A percentile compares a stretch with the other conserved stretches of the same genome.
Conservation (phyloP, 2,329 filamentous ascomycete species). For the Neophaeococcomyces mojaviensis region DNA sequence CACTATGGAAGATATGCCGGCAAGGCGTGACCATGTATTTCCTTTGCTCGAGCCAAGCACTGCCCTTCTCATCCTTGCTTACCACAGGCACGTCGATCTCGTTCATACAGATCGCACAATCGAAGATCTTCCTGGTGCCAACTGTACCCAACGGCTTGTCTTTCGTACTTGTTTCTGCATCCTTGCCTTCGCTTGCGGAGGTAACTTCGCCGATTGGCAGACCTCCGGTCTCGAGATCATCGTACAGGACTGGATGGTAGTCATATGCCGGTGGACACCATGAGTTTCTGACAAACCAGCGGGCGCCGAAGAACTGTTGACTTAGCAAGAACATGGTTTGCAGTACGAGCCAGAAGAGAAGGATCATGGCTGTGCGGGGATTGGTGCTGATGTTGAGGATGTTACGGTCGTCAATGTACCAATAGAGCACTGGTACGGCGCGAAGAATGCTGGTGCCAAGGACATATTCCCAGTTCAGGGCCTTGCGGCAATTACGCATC, state of each 20-base stretch:
- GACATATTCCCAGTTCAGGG: slow-evolving; percentile 86
- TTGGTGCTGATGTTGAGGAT: slow-evolving; percentile 71
- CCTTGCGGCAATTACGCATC: slow-evolving; percentile 82
- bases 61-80: slow-evolving; percentile 44
- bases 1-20: slow-evolving; percentile 87
- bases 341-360: slow-evolving; percentile 76
- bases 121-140: slow-evolving; percentile 56
- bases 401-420: slow-evolving; percentile 71
- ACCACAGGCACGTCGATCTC: slow-evolving; percentile 82
- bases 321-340: slow-evolving; percentile 71
- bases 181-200: slow-evolving; percentile 31
- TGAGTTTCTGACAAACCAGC: slow-evolving; percentile 70
- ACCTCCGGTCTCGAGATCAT: slow-evolving; percentile 69
- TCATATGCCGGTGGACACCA: slow-evolving; percentile 68
- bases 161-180: slow-evolving; percentile 26
- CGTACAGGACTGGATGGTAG: slow-evolving; percentile 83
- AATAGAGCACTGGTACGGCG: slow-evolving; percentile 74
- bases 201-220: slow-evolving; percentile 65
- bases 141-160: slow-evolving; percentile 25
- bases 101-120: slow-evolving; percentile 94
- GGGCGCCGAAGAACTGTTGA: slow-evolving; percentile 78
- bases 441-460: slow-evolving; percentile 73
- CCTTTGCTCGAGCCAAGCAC: slow-evolving; percentile 63
- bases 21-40: slow-evolving; percentile 97
- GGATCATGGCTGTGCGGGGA: slow-evolving; percentile 52